Percentiles rank a stretch among this genome's conserved stretches.
Conservation (phyloP, 2,329 filamentous ascomycete species). For the Dothidotthia symphoricarpi region DNA sequence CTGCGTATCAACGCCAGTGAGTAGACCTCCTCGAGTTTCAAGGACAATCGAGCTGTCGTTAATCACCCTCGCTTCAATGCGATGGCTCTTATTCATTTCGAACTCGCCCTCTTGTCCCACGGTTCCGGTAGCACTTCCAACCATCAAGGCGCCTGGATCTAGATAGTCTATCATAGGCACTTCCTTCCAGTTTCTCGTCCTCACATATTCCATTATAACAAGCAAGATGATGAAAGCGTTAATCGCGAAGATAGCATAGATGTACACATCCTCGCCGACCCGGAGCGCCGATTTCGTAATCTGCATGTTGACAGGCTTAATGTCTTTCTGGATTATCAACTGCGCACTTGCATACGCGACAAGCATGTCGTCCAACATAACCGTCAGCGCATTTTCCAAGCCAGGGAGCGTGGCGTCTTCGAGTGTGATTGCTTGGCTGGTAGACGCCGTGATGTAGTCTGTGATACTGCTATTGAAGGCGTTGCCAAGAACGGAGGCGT, state of each 20-base stretch:
- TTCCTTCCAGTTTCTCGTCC: neutral
- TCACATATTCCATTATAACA: neutral
- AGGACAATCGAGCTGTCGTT: no score
- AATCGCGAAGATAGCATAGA: neutral
- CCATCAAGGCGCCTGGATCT: no score
- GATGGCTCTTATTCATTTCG: no score
- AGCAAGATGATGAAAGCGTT: neutral
- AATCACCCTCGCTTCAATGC: no score
- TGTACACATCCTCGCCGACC: neutral
- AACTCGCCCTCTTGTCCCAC: no score
- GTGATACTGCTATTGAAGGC: neutral
- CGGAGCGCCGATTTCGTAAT: neutral
- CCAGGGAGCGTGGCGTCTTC: neutral
- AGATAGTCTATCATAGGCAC: neutral
- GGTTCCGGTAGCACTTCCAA: no score
- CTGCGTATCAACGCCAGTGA: no score
- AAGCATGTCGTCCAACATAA: conserved; percentile 1
- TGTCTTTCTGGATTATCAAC: neutral
- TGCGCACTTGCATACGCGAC: neutral
- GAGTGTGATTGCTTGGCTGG: neutral
- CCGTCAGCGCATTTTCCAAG: neutral
- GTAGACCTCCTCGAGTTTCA: no score
- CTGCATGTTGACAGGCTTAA: neutral
- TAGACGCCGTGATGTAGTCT: neutral
- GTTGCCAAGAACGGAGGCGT: neutral